Percentiles rank a stretch among this genome's conserved stretches.
phyloP scores from a whole-genome alignment of 768 basidiomycete genomes.

The Omphalotus guepiniiformis region DNA sequence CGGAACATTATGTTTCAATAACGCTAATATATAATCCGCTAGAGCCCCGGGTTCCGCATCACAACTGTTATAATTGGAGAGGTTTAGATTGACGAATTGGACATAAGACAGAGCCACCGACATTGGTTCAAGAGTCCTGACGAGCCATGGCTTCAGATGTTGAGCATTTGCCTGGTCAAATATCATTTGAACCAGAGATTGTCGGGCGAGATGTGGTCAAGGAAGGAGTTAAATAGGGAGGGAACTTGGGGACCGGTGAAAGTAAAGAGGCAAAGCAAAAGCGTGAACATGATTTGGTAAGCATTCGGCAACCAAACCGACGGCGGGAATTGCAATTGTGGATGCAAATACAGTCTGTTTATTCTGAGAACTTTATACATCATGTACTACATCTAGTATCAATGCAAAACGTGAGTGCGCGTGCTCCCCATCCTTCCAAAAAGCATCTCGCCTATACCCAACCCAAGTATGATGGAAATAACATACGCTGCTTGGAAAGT shows the following conservation, averaged over 20 bases:
- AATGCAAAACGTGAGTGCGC: neutral
- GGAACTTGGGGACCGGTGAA: too few relatives aligned
- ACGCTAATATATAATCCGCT: conserved; percentile 90
- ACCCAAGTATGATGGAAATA: conserved; percentile 65
- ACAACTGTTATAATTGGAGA: conserved; percentile 67
- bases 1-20: conserved; percentile 85
- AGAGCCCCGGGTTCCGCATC: conserved; percentile 95
- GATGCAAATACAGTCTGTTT: too few relatives aligned
- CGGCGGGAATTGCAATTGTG: too few relatives aligned
- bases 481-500: conserved; percentile 79
- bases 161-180: conserved; percentile 59
- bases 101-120: conserved; percentile 34
- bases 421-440: conserved; percentile 54
- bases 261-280: too few relatives aligned
- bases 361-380: too few relatives aligned
- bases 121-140: conserved; percentile 90
- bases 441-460: conserved; percentile 69
- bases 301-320: too few relatives aligned
- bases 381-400: neutral
- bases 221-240: neutral
- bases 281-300: too few relatives aligned
- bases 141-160: conserved; percentile 84
- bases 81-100: conserved; percentile 10
- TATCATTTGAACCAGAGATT: conserved; percentile 41
- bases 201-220: neutral